A percentile compares a stretch with the other conserved stretches of the same genome.
Evolutionary conservation across 2,329 filamentous ascomycete species (phyloP).

Genomic region (Fusarium multiceps): DNA sequence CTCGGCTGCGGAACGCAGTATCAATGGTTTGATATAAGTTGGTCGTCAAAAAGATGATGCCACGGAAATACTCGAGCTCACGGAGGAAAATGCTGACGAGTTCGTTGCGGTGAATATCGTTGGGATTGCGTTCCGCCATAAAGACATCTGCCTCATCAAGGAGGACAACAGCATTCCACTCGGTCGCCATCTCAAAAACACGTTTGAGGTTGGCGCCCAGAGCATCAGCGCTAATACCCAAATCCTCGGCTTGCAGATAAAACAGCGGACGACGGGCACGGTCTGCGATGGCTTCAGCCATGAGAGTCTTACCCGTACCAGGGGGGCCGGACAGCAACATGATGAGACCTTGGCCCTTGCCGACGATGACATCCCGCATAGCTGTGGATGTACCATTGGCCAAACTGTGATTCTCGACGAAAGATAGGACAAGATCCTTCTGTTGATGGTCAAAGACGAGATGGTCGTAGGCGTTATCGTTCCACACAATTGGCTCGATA

Average conservation of each 20-base stretch:
- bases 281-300: constrained; percentile 58
- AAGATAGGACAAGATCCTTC: constrained; percentile 60
- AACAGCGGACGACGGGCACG: constrained; percentile 58
- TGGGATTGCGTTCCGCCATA: constrained; percentile 58
- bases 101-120: constrained; percentile 61
- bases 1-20: constrained; percentile 58
- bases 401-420: constrained; percentile 57
- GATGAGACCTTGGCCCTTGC: constrained; percentile 58
- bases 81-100: constrained; percentile 61
- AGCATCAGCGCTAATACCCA: constrained; percentile 57
- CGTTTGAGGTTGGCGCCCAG: constrained; percentile 61
- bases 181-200: constrained; percentile 60
- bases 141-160: constrained; percentile 67
- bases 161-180: constrained; percentile 63
- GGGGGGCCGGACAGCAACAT: constrained; percentile 59
- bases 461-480: constrained; percentile 58
- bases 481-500: constrained; percentile 57
- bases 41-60: constrained; percentile 59
- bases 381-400: constrained; percentile 29
- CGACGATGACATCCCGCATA: constrained; percentile 56
- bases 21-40: constrained; percentile 58
- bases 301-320: constrained; percentile 61
- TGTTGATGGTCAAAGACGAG: constrained; percentile 60
- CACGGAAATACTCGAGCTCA: constrained; percentile 59
- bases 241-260: constrained; percentile 59